phyloP scores from a whole-genome alignment of 1,139 yeast species.

The Magnusiomyces tetraspermus region DNA sequence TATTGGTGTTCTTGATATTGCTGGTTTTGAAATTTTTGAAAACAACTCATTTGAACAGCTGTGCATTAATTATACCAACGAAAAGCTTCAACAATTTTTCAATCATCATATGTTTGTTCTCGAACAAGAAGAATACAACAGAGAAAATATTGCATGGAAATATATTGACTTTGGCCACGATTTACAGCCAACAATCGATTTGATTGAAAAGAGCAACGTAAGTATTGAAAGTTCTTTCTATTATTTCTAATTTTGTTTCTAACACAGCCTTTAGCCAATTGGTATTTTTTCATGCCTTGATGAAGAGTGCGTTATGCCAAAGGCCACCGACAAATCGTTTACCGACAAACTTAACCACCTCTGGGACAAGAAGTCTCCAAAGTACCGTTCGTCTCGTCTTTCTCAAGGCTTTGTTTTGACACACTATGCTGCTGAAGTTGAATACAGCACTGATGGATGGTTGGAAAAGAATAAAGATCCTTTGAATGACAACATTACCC shows the following conservation, averaged over 20 bases:
- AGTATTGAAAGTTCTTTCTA: conserved; percentile 5
- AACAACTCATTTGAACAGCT: conserved; percentile 90
- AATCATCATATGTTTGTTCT: conserved; percentile 95
- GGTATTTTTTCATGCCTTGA: conserved; percentile 85
- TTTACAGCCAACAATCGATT: conserved; percentile 85
- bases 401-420: conserved; percentile 56
- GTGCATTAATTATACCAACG: conserved; percentile 94
- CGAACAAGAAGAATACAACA: conserved; percentile 90
- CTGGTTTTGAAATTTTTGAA: conserved; percentile 93
- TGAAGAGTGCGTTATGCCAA: conserved; percentile 94
- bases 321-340: conserved; percentile 73
- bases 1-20: conserved; percentile 92
- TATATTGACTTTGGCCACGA: conserved; percentile 96
- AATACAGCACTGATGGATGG: conserved; percentile 89
- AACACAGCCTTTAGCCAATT: conserved; percentile 40
- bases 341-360: conserved; percentile 65
- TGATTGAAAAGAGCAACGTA: conserved; percentile 56
- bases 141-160: conserved; percentile 94
- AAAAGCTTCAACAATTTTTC: conserved; percentile 91
- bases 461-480: conserved; percentile 93
- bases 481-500: conserved; percentile 63
- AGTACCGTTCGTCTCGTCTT: conserved; percentile 61
- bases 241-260: neutral
- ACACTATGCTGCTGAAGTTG: conserved; percentile 94
- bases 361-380: conserved; percentile 50